phyloP scores from a whole-genome alignment of 192 early-diverging fungal genomes.

The Mortierella claussenii region DNA sequence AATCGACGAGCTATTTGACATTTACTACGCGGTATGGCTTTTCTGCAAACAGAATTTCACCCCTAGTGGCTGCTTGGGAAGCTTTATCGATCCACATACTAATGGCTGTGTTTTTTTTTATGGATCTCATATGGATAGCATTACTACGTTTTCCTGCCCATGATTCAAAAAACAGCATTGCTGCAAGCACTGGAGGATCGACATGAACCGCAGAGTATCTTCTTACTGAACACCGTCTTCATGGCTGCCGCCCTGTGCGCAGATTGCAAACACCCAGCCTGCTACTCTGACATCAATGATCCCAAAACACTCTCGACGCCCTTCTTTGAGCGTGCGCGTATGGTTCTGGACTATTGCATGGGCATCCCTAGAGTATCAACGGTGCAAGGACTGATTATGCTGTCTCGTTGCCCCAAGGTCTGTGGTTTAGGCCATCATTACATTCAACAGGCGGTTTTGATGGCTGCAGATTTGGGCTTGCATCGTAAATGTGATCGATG shows the following conservation, averaged over 20 bases:
- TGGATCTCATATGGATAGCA: conserved; percentile 7
- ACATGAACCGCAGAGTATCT: conserved; percentile 43
- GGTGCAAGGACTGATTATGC: conserved; percentile 36
- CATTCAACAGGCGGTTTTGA: conserved; percentile 36
- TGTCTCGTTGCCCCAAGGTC: conserved; percentile 34
- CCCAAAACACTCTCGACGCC: conserved; percentile 55
- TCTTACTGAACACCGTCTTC: conserved; percentile 45
- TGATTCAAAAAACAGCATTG: conserved; percentile 43
- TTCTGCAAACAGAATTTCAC: no score
- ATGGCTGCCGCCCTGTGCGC: conserved; percentile 33
- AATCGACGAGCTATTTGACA: conserved; percentile 44
- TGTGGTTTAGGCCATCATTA: conserved; percentile 22
- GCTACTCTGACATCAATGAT: conserved; percentile 24
- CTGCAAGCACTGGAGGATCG: conserved; percentile 44
- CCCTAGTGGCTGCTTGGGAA: background rate
- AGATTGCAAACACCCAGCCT: conserved; percentile 30
- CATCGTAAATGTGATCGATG: conserved; percentile 51
- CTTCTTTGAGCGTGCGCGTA: conserved; percentile 59
- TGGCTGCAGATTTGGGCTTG: conserved; percentile 37
- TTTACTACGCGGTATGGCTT: conserved; percentile 36
- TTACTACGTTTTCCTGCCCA: conserved; percentile 34
- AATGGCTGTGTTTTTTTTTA: background rate
- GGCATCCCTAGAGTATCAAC: conserved; percentile 42
- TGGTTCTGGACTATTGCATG: conserved; percentile 46
- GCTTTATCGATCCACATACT: background rate